Conservation (phyloP, 2,329 filamentous ascomycete genomes). For the Hypoxylon rubiginosum region DNA sequence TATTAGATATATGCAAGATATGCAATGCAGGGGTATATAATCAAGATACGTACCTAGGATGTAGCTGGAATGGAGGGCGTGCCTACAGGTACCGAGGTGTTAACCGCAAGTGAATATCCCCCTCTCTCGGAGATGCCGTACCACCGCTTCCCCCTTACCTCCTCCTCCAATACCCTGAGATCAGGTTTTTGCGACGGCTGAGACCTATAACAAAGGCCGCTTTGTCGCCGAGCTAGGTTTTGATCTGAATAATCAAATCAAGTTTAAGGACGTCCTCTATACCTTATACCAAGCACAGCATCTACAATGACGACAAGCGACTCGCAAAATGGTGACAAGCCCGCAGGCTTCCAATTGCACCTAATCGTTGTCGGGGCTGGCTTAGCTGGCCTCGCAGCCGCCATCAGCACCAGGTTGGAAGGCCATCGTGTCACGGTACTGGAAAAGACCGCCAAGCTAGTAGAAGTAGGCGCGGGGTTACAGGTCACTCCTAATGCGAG, state of each 20-base stretch:
- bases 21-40: background rate
- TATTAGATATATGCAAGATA: background rate
- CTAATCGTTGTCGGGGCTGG: conserved; percentile 40
- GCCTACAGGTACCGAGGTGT: conserved; percentile 1
- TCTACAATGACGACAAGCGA: conserved; percentile 15
- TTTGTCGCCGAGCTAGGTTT: background rate
- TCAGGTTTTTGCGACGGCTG: background rate
- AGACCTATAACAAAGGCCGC: background rate
- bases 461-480: conserved; percentile 37
- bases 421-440: conserved; percentile 38
- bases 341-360: conserved; percentile 27
- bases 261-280: background rate
- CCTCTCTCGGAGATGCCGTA: conserved; percentile 2
- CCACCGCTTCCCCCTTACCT: background rate
- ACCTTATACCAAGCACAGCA: background rate
- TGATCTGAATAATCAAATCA: conserved; percentile 3
- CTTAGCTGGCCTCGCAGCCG: conserved; percentile 39
- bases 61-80: too few relatives aligned
- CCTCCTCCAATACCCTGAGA: too few relatives aligned
- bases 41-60: too few relatives aligned
- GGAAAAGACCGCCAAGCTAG: conserved; percentile 35
- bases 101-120: conserved; percentile 9
- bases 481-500: conserved; percentile 41
- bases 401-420: conserved; percentile 38
- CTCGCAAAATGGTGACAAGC: conserved; percentile 9